These are phyloP conservation scores for Agrostemma githago DNA, from an alignment of 148 eudicot genomes.

Conservation along the genomic window DNA sequence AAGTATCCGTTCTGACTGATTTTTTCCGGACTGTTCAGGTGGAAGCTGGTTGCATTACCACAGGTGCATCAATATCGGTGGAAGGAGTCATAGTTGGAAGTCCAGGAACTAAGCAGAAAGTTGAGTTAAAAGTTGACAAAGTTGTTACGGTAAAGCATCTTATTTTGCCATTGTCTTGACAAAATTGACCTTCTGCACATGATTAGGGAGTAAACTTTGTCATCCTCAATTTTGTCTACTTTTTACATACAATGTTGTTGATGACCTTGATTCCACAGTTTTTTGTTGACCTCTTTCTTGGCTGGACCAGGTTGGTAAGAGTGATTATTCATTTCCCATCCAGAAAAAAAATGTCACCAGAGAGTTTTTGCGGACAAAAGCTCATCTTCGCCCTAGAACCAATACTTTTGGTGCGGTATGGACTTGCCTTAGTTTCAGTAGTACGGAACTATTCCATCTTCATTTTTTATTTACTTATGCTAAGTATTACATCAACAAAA, in stretches of 20 bases:
- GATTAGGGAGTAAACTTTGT: background rate
- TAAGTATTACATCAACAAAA: background rate
- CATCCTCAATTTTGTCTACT: background rate
- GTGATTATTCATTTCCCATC: constrained; percentile 88
- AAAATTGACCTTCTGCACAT: background rate
- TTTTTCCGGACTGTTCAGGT: constrained; percentile 44
- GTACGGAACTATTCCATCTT: background rate
- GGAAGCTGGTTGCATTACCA: constrained; percentile 63
- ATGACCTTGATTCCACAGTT: background rate
- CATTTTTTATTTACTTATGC: background rate
- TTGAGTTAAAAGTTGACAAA: constrained; percentile 77
- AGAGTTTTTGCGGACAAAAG: constrained; percentile 94
- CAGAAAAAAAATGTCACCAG: constrained; percentile 94
- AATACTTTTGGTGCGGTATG: constrained; percentile 98
- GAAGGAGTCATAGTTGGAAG: constrained; percentile 74
- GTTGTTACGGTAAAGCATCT: constrained; percentile 50
- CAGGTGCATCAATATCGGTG: constrained; percentile 85
- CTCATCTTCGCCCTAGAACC: constrained; percentile 98
- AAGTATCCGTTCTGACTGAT: background rate
- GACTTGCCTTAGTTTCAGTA: constrained; percentile 11
- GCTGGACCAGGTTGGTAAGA: constrained; percentile 59
- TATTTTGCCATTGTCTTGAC: constrained; percentile 2
- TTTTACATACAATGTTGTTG: background rate
- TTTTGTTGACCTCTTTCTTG: constrained; percentile 7
- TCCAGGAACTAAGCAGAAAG: constrained; percentile 90